These are phyloP conservation scores for Heterobasidion parviporum DNA, from an alignment of 1,284 basidiomycete species.

Conservation along the genomic window DNA sequence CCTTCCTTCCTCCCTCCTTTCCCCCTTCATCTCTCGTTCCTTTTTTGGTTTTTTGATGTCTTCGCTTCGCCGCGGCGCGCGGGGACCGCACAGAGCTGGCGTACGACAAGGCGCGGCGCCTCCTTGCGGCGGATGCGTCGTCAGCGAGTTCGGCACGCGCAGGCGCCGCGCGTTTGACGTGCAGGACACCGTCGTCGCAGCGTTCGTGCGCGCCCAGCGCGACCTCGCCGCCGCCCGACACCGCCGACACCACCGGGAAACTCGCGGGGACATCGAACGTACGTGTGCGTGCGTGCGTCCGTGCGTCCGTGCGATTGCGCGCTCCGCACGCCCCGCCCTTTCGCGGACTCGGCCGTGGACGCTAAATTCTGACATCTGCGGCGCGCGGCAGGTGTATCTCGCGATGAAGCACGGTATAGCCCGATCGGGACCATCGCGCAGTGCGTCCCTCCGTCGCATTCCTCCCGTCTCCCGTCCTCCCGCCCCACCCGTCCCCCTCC, in stretches of 20 bases:
- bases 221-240: conserved; percentile 37
- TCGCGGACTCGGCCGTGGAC: neutral
- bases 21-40: no score
- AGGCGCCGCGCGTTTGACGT: conserved; percentile 74
- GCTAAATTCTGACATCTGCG: no score
- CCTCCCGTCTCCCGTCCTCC: no score
- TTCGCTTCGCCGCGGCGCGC: neutral
- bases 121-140: conserved; percentile 69
- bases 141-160: conserved; percentile 93
- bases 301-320: no score
- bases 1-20: neutral
- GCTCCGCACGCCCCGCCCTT: neutral
- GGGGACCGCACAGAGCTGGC: conserved; percentile 35
- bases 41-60: neutral
- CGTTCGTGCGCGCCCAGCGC: conserved; percentile 56
- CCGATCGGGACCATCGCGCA: conserved; percentile 87
- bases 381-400: conserved; percentile 62
- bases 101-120: conserved; percentile 58
- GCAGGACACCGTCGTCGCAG: conserved; percentile 76
- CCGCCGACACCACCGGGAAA: no score
- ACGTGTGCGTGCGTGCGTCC: conserved; percentile 1
- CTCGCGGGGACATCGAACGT: conserved; percentile 89
- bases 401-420: conserved; percentile 65
- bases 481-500: no score
- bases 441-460: conserved; percentile 47